Percentiles rank a stretch among this genome's conserved stretches.
These are phyloP conservation scores for Ogataea hybrid DNA, from an alignment of 1,139 yeast species.

Conservation along the genomic window DNA sequence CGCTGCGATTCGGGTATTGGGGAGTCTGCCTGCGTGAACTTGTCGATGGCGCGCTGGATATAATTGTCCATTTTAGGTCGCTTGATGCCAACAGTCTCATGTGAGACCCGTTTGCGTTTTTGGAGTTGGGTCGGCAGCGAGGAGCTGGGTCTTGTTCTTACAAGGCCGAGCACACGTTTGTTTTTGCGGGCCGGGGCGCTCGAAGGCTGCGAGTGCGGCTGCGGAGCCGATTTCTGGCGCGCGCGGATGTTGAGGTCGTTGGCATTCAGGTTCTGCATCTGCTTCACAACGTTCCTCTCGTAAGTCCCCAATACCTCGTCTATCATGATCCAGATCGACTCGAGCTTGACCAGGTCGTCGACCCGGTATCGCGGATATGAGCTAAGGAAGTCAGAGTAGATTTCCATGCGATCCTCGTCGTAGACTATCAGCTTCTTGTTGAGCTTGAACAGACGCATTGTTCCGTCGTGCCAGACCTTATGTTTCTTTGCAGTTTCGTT, in stretches of 20 bases:
- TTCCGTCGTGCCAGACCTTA: constrained; percentile 51
- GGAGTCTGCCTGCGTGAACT: constrained; percentile 4
- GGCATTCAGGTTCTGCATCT: constrained; percentile 14
- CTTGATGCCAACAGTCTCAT: constrained; percentile 1
- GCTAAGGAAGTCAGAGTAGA: constrained; percentile 22
- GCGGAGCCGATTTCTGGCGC: background rate
- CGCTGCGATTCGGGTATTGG: constrained; percentile 4
- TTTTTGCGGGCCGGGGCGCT: constrained; percentile 8
- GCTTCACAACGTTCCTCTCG: constrained; percentile 25
- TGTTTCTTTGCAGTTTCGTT: constrained; percentile 42
- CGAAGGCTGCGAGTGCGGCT: constrained; percentile 5
- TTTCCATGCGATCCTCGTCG: constrained; percentile 34
- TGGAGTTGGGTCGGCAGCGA: constrained; percentile 6
- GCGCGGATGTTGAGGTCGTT: constrained; percentile 17
- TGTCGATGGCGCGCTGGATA: constrained; percentile 7
- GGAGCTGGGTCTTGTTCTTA: constrained; percentile 12
- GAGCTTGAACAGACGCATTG: constrained; percentile 42
- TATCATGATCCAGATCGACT: constrained; percentile 22
- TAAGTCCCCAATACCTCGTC: constrained; percentile 22
- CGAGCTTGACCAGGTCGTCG: constrained; percentile 19
- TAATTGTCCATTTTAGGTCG: constrained; percentile 6
- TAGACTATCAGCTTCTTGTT: constrained; percentile 45
- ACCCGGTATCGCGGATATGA: constrained; percentile 13
- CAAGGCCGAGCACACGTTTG: constrained; percentile 14
- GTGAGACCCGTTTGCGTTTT: background rate